These are phyloP conservation scores for Ogataea nitratoaversa DNA, from an alignment of 805 yeast species.

Conservation along the genomic window DNA sequence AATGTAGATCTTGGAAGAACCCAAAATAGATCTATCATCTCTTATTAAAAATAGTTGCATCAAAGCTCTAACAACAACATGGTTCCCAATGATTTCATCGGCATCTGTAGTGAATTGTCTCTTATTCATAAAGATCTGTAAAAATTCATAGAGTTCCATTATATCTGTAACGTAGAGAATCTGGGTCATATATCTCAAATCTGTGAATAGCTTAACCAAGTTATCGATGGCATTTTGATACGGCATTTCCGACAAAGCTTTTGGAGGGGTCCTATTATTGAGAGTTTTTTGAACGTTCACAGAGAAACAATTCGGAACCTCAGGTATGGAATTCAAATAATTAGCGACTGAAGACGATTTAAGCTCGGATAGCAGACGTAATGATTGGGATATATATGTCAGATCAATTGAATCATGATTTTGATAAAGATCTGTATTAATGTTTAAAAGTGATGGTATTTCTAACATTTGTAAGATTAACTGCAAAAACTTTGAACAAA, in stretches of 20 bases:
- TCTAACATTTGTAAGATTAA: slow-evolving; percentile 5
- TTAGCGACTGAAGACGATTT: slow-evolving; percentile 4
- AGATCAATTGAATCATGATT: background rate
- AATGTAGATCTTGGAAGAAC: slow-evolving; percentile 36
- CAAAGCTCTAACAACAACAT: slow-evolving; percentile 56
- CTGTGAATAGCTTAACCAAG: slow-evolving; percentile 31
- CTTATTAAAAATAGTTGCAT: slow-evolving; percentile 59
- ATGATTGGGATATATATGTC: slow-evolving; percentile 6
- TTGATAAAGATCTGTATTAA: slow-evolving; percentile 10
- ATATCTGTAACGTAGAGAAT: slow-evolving; percentile 28
- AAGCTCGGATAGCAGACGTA: slow-evolving; percentile 6
- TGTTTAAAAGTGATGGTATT: slow-evolving; percentile 7
- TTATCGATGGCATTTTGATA: slow-evolving; percentile 15
- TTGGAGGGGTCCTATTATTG: slow-evolving; percentile 47
- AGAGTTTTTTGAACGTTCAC: slow-evolving; percentile 43
- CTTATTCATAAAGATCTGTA: slow-evolving; percentile 23
- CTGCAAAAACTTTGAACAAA: slow-evolving; percentile 16
- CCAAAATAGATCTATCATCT: slow-evolving; percentile 58
- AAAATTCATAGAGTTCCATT: slow-evolving; percentile 23
- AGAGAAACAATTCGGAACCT: slow-evolving; percentile 38
- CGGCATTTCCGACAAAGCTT: slow-evolving; percentile 26
- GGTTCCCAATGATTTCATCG: slow-evolving; percentile 32
- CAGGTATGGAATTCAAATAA: slow-evolving; percentile 20
- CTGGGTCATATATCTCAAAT: slow-evolving; percentile 33
- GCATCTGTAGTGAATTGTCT: slow-evolving; percentile 21